Conservation (phyloP, 116 monocot species). For the Trichopus zeylanicus region DNA sequence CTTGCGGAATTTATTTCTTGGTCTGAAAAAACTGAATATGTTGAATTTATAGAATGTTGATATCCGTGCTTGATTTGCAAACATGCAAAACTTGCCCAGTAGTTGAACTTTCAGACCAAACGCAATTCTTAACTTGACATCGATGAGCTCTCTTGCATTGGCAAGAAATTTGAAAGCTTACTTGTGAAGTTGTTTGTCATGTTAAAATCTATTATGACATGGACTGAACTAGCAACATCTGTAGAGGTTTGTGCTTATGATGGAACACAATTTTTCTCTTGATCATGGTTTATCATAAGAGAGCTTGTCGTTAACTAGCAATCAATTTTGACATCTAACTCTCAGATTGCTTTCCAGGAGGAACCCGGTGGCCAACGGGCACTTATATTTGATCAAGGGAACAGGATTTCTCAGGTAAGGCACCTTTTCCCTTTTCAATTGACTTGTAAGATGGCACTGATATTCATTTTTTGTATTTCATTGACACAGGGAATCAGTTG, state of each 20-base stretch:
- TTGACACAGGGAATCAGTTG: constrained; percentile 80
- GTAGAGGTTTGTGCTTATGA: too few species aligned
- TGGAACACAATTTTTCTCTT: not conserved
- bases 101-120: too few species aligned
- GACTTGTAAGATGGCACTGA: not conserved
- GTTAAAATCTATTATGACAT: too few species aligned
- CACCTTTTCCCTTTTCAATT: not conserved
- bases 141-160: too few species aligned
- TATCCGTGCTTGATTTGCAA: too few species aligned
- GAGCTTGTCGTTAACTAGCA: not conserved
- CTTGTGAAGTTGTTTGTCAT: too few species aligned
- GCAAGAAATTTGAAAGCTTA: too few species aligned
- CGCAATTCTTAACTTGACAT: too few species aligned
- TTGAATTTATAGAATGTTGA: too few species aligned
- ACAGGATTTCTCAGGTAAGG: constrained; percentile 89
- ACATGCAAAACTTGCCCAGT: too few species aligned
- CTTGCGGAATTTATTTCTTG: too few species aligned
- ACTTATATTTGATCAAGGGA: constrained; percentile 98
- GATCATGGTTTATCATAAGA: not conserved
- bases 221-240: not conserved
- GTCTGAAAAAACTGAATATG: too few species aligned
- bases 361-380: constrained; percentile 98
- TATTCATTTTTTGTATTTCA: not conserved
- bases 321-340: not conserved
- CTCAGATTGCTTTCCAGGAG: constrained; percentile 43